Evolutionary conservation across 768 basidiomycete genomes (phyloP).

Genomic region (Cystofilobasidium bisporidii): DNA sequence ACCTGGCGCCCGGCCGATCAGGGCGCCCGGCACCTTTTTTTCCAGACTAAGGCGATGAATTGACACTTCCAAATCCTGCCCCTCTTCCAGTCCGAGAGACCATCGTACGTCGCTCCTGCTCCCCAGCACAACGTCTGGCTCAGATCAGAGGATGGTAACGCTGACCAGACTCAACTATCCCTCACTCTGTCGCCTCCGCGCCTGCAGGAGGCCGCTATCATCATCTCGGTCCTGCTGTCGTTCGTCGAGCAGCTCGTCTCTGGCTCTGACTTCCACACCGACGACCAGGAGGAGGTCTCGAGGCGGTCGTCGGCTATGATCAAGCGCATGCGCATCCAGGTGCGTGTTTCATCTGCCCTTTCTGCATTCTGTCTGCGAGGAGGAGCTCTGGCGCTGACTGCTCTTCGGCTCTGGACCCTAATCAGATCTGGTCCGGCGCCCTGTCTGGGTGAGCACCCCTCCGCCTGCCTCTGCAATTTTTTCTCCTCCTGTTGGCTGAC

Average conservation of each 20-base stretch:
- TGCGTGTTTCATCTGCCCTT: constrained; percentile 63
- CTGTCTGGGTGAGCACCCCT: no score
- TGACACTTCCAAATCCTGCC: not conserved
- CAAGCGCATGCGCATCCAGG: constrained; percentile 44
- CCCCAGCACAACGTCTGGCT: no score
- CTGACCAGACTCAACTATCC: not conserved
- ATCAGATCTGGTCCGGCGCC: not conserved
- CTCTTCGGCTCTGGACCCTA: no score
- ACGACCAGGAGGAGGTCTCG: constrained; percentile 17
- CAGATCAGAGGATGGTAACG: not conserved
- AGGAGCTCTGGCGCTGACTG: no score
- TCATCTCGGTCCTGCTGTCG: constrained; percentile 28
- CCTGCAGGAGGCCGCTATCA: constrained; percentile 23
- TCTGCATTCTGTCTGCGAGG: constrained; percentile 48
- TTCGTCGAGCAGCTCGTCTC: constrained; percentile 30
- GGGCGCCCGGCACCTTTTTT: no score
- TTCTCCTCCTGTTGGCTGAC: no score
- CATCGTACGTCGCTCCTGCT: constrained; percentile 12
- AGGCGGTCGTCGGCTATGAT: constrained; percentile 24
- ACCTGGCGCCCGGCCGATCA: no score
- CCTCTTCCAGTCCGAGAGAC: constrained; percentile 22
- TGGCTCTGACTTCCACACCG: constrained; percentile 14
- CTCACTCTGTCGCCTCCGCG: not conserved
- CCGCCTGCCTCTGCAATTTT: no score
- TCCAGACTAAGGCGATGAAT: not conserved